Evolutionary conservation across 1,284 basidiomycete genomes (phyloP).

Genomic region (Leccinum pachyderme): DNA sequence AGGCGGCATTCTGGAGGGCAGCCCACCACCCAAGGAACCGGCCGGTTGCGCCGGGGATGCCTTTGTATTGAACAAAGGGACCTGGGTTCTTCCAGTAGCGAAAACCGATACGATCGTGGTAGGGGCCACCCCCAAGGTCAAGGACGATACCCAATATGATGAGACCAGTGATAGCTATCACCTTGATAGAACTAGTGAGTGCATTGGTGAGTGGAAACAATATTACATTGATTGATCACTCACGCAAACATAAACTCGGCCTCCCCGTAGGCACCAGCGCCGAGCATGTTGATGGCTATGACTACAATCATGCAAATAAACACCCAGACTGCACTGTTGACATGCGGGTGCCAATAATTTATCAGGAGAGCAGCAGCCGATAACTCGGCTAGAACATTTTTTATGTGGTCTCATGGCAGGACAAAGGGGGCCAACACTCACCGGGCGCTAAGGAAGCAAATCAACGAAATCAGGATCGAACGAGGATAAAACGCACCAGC

Average conservation of each 20-base stretch:
- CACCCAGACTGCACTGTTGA: conserved; percentile 66
- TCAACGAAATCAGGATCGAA: neutral
- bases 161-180: conserved; percentile 54
- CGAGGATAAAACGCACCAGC: conserved; percentile 37
- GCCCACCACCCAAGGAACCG: conserved; percentile 55
- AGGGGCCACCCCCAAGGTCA: conserved; percentile 60
- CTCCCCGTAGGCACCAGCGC: conserved; percentile 52
- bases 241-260: conserved; percentile 54
- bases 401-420: neutral
- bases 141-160: conserved; percentile 45
- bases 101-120: conserved; percentile 50
- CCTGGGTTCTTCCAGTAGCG: conserved; percentile 57
- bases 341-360: conserved; percentile 52
- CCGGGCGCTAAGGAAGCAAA: conserved; percentile 23
- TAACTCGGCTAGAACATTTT: conserved; percentile 46
- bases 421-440: conserved; percentile 7
- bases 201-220: neutral
- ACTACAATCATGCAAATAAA: conserved; percentile 60
- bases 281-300: conserved; percentile 65
- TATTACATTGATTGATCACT: conserved; percentile 10
- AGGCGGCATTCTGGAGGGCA: conserved; percentile 59
- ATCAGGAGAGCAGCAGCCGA: conserved; percentile 65
- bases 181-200: conserved; percentile 56
- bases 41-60: conserved; percentile 49
- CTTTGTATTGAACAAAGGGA: conserved; percentile 47